Base-by-base conservation (phyloP, 2,329 filamentous ascomycete species). In the Onygenales sp. region DNA sequence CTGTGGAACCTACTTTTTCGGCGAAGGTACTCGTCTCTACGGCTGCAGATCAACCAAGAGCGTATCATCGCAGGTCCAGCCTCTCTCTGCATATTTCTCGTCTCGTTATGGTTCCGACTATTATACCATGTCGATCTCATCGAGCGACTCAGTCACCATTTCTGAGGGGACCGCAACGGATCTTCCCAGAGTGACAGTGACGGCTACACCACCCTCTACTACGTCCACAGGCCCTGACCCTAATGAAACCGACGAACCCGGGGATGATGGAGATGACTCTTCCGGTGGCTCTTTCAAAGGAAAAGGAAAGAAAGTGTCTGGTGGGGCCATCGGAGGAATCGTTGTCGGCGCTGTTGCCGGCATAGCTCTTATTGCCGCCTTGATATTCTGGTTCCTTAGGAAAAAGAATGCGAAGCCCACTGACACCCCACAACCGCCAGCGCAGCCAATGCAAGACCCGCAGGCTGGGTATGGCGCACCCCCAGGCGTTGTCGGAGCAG, bases 1-100 rank as follows among this genome's bases (percentile, higher is more conserved):
- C 48, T 59, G 58, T 34, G 58, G 54, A 44, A 56, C 54, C 31
- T 59, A 59, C 39, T 45, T 54, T 17, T 59, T 59, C 37, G 54
- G 49, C 13, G 34, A 32, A 27, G 52, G 53, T 31, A 54, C 53
- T 11, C 47, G 39, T 17, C 47, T 59, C 6, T 53, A 52, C 17
- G 56, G 56, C 33, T 59, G 58, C 52, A 56, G 51, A 36, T 49
- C 56, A 21, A 51, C 45, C 36, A 45, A 37, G 27, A 43, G 48
- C n/a, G 48, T 56, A 7, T 51, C 58, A 8, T 52, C 50, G 4
- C 47, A 54, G 27, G 56, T 58, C 32, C 27, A 52, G 13, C 53
- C 54, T 13, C 49, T 59, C n/a, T 49, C 51, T 3, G 53, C 57
- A 11, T 59, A 59, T 46, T 59, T 53, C 40, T 53, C 56, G 2